Evolutionary conservation across 2,329 filamentous ascomycete species (phyloP).

Genomic region (Cordyceps pruinosa): DNA sequence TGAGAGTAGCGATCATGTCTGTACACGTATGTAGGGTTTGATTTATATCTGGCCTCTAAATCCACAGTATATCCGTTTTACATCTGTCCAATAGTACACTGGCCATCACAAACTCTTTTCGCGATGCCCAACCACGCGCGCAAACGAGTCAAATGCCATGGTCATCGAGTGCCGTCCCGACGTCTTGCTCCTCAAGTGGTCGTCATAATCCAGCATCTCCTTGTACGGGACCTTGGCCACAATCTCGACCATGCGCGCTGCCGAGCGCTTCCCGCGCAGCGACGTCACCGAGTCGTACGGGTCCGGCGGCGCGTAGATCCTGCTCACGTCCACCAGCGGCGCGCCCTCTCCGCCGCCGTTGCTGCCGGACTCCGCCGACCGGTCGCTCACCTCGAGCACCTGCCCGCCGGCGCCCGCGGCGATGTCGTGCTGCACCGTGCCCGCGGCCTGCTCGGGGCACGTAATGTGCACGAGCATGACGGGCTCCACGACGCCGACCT

Average conservation of each 20-base stretch:
- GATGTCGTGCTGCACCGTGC: constrained; percentile 76
- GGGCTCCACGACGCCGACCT: constrained; percentile 74
- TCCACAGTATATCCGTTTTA: too few relatives aligned
- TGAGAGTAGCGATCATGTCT: too few relatives aligned
- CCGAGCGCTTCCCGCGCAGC: constrained; percentile 43
- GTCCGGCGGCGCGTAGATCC: constrained; percentile 83
- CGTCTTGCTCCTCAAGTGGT: constrained; percentile 81
- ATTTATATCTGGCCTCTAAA: too few relatives aligned
- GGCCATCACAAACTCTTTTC: constrained; percentile 40
- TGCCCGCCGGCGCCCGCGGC: constrained; percentile 64
- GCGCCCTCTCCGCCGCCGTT: constrained; percentile 26
- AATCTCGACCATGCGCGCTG: constrained; percentile 54
- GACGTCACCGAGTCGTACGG: constrained; percentile 62
- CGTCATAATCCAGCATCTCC: constrained; percentile 94
- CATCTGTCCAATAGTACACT: background rate
- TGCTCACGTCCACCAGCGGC: constrained; percentile 55
- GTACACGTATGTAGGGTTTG: too few relatives aligned
- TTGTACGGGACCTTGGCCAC: constrained; percentile 85
- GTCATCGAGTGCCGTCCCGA: constrained; percentile 64
- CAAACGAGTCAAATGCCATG: constrained; percentile 53
- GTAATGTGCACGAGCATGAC: constrained; percentile 87
- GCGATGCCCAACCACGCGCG: constrained; percentile 46
- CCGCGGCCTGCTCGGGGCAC: constrained; percentile 75
- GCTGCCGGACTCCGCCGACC: constrained; percentile 28
- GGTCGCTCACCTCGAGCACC: constrained; percentile 62